Evolutionary conservation across 805 yeast species (phyloP), one percentile per base, ranked within the genome.

Genomic region (Dipodascopsis uninucleata): DNA sequence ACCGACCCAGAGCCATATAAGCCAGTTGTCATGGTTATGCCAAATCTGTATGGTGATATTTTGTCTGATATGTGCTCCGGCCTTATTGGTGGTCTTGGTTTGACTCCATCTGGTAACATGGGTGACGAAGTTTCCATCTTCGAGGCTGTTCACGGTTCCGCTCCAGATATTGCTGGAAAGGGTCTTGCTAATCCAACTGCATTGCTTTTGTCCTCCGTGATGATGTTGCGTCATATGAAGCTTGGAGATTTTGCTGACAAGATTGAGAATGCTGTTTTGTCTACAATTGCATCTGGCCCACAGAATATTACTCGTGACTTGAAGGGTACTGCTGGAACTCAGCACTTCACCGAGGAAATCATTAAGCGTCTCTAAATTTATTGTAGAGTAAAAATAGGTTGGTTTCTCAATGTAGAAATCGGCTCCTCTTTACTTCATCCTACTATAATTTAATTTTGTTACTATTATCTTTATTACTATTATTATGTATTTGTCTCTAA

Each of bases 81-180:
- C 72, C 77, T 93, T 64, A 94, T 94, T 58, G 98, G 98, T 68
- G 97, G 98, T 66, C 79, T 90, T 64, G 98, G 98, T 72, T 80
- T 93, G 69, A 93, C 98, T 52, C 98, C 98, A 58, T 87, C 96
- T 50, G 98, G 96, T 69, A 93, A 93, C 81, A 93, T 93, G 89
- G 98, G 98, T 76, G 86, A 87, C 77, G 82, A 85, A 68, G 95
- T 90, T 55, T 87, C 97, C 45, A 90, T 93, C 67, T 93, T 93
- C 69, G 98, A 93, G 79, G 98, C 98, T 56, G 98, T 93, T 64
- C 98, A 93, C 71, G 98, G 98, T 69, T 89, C 97, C 47, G 98
- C 98, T 55, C 98, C 98, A 61, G 98, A 93, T 70, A 93, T 93
- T 64, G 97, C 97, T 53, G 98, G 98, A 66, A 87, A 93, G 78